Evolutionary conservation across 1,284 basidiomycete genomes (phyloP), one percentile per base, ranked within the genome.

Genomic region (Trametes sp.): DNA sequence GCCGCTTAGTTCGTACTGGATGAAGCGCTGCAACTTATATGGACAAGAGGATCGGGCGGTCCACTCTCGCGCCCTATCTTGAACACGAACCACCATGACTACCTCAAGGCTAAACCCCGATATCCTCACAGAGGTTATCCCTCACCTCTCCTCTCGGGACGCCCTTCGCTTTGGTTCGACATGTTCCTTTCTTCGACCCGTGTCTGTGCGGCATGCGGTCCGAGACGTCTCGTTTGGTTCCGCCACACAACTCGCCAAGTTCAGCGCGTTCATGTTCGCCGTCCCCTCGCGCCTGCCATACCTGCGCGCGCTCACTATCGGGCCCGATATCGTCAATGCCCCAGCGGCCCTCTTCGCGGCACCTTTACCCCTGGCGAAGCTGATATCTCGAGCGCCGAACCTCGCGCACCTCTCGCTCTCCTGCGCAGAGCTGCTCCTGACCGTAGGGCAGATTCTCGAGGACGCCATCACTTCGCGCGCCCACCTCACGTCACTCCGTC

Each of bases 211-310:
- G 2, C 67, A 63, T 41, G 49, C 56, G 14, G 48, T 68, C 19
- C 26, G 59, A 14, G 52, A 61, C 54, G 64, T 64, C 26, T 46
- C 55, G 16, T 59, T 68, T 29, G 49, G 35, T 21, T 49, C 49
- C 29, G 56, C 49, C 4, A 13, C 14, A 2, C 48, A 54, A 19
- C 42, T 68, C 46, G n/a, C 23, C 35, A 31, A 41, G n/a, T 68
- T 68, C 60, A 59, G 62, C 58, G 10, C 29, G 3, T 64, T 59
- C 54, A 56, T 68, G 49, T 46, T 68, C 33, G 50, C 45, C 28
- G 36, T 54, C 38, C 28, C 46, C 7, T 24, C 24, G 19, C 63
- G 59, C 36, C 26, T 53, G 8, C 44, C 41, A 3, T 24, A 24
- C 45, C 52, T 68, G n/a, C 61, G 54, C 10, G 33, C n/a, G 7